Evolutionary conservation across 1,284 basidiomycete species (phyloP), one percentile per base, ranked within the genome.

Genomic region (Cutaneotrichosporon spelunceum): DNA sequence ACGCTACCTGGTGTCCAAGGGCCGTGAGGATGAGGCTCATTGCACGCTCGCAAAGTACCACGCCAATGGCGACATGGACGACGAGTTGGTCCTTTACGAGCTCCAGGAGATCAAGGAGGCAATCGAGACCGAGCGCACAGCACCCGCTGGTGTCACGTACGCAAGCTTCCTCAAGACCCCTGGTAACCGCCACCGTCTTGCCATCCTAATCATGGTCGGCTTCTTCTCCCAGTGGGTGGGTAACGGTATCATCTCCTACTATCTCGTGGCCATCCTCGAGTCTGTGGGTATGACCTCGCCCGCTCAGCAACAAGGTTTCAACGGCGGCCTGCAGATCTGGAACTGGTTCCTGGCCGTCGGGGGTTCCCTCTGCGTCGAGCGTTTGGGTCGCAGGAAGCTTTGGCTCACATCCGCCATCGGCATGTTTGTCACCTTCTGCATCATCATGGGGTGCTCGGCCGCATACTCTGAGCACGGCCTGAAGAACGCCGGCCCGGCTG

Each of bases 111-210:
- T 66, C 60, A 63, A 66, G 50, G 59, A 76, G 36, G 69, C 76
- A 1, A 66, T 75, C 53, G 57, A 81, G 57, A 86, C 85, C 67
- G 89, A 91, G 73, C 82, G 48, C 2, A 33, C 21, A 16, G 27
- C 48, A 14, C 52, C 49, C 24, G 53, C 34, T 11, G 42, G 23
- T n/a, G 59, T 52, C 10, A 8, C 53, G 3, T 66, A 56, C 56
- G 49, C 45, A n/a, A 42, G 64, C 10, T 65, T 65, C 53, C 19
- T 79, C 66, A 54, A 54, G 39, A 78, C 72, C n/a, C 70, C 62
- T 24, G 78, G 78, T 1, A 79, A 79, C 63, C 67, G 83, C 55
- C 80, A 76, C 53, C 76, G 84, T 5, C 63, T 84, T 29, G 52
- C 83, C 27, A 78, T 85, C 53, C 78, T 80, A 11, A 68, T 80